Base-by-base conservation (phyloP, 2,329 filamentous ascomycete genomes). In the Exophiala bonariae region DNA sequence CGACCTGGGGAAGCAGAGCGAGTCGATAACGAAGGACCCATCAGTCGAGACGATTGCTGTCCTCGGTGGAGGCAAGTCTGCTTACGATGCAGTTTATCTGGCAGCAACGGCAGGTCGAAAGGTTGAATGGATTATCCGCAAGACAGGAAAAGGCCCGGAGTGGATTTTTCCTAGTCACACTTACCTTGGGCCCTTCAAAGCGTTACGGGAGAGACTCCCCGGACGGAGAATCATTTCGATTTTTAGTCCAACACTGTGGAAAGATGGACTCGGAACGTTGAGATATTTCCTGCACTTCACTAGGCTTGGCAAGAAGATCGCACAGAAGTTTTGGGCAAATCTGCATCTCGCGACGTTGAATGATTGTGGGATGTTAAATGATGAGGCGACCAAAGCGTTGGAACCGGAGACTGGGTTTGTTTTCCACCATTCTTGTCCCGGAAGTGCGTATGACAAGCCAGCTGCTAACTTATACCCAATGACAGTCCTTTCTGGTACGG, bases 201-300 rank as follows among this genome's bases (percentile, higher is more conserved):
- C 75, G 47, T 81, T 80, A 76, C 68, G 88, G 0, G 86, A 89
- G 65, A 80, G 83, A 57, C 74, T 89, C 4, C 76, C 85, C 3
- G 77, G 79, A 18, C 84, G 80, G 0, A 80, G 87, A 0, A 74
- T 87, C 54, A 66, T 90, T 35, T 86, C 81, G 2, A 89, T 84
- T 80, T 82, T 91, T 65, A 84, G 80, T 44, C 87, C 87, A 0
- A 90, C 85, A 60, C 76, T 86, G 11, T 91, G 85, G 83, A 83
- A 83, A 5, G 71, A 75, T 2, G 77, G 75, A 5, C 66, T 68
- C 42, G 71, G 68, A 10, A 49, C 67, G 9, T 56, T 77, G 2
- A 67, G 76, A 5, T 54, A 59, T 3, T 72, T 79, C 44, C 58
- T 82, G 14, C 78, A 82, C 50, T 62, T 65, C 6, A 80, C 76